phyloP scores from a whole-genome alignment of 768 basidiomycete species.

The Boletus rufocinnamomeus region DNA sequence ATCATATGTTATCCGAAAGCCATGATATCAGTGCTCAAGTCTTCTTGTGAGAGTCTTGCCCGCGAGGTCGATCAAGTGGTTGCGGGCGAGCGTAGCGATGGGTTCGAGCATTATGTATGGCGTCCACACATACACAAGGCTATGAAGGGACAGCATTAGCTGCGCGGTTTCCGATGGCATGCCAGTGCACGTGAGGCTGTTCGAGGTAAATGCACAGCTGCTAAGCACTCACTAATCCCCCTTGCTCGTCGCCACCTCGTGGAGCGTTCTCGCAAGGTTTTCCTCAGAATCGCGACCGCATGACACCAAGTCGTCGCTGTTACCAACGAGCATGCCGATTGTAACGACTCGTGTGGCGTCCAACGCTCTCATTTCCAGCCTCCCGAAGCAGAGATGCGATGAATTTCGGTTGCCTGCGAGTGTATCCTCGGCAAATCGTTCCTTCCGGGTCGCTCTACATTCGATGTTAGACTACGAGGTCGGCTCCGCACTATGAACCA shows the following conservation, averaged over 20 bases:
- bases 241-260: background rate
- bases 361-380: background rate
- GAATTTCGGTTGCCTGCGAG: background rate
- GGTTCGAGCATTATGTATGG: background rate
- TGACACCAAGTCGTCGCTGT: background rate
- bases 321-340: background rate
- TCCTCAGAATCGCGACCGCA: background rate
- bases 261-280: background rate
- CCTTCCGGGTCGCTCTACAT: background rate
- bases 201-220: background rate
- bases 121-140: background rate
- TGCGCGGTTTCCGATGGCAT: background rate
- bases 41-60: background rate
- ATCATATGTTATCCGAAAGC: background rate
- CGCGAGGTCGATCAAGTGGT: background rate
- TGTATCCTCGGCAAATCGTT: background rate
- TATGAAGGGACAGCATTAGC: background rate
- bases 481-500: background rate
- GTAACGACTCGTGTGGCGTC: too few relatives aligned
- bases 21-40: background rate
- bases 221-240: background rate
- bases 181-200: background rate
- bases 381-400: background rate
- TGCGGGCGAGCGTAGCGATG: background rate
- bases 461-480: background rate